Base-by-base conservation (phyloP, 2,329 filamentous ascomycete species). In the Trichoderma semiorbis region DNA sequence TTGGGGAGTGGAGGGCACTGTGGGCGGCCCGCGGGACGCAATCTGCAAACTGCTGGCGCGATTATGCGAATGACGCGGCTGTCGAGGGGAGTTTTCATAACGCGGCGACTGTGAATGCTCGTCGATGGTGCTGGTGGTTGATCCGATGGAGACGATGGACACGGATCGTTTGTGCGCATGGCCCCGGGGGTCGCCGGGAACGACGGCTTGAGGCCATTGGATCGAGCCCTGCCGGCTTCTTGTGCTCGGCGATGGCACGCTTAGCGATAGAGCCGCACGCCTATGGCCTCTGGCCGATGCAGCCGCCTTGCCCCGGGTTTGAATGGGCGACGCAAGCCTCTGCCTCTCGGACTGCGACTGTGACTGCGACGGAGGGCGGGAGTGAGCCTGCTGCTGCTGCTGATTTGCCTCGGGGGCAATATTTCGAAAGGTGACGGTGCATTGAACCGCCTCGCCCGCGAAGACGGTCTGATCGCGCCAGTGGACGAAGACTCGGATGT, bases 391-490 rank as follows among this genome's bases (percentile, higher is more conserved):
- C 21, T 64, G 61, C 39, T 81, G 78, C 30, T 62, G 72, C 71
- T 82, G 81, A 60, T 75, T 79, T 43, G 81, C 75, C 50, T 83
- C 83, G 64, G 87, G 79, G 55, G 89, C 87, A 74, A 95, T 88
- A 80, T 99, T 99, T 83, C 92, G 95, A 84, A 99, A 99, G 65
- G 93, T 98, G 81, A 99, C 97, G 76, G 91, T 94, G 83, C 96
- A 98, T 84, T 95, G 93, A 79, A 98, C 89, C 79, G 97, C 92
- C 85, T 99, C 96, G 82, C 96, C 96, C 71, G 96, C 93, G 83
- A 98, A 99, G 78, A 99, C 93, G 74, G 93, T 95, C 81, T 95
- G 91, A 80, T 97, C 93, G 81, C 94, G 92, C 93, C 95, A 99
- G 84, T 92, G 91, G 81, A 99, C 93, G 81, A 95, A 97, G 82